These are phyloP conservation scores for Dictyostelium purpureum DNA, from an alignment of 78 protist genomes.

Conservation along the genomic window DNA sequence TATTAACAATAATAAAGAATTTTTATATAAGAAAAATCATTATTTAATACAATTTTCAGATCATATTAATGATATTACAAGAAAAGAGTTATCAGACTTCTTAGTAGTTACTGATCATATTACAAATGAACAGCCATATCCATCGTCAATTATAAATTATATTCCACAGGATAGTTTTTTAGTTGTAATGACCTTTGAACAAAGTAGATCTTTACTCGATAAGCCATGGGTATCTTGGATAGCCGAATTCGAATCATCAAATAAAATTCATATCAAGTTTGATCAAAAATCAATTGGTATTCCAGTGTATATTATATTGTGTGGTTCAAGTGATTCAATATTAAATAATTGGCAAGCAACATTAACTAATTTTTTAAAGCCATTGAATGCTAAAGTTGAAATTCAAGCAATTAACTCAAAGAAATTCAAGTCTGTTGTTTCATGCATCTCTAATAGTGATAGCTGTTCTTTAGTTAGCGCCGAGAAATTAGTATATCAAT, in stretches of 20 bases:
- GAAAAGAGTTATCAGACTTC: background rate
- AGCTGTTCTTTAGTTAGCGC: background rate
- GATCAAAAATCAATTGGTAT: background rate
- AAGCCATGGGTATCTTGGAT: conserved; percentile 36
- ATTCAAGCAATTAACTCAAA: background rate
- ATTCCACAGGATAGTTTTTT: conserved; percentile 37
- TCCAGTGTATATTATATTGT: background rate
- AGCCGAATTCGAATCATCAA: background rate
- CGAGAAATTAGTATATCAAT: conserved; percentile 1
- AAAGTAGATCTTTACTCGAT: background rate
- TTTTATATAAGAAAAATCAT: background rate
- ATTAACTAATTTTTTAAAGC: background rate
- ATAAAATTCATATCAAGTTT: conserved; percentile 7
- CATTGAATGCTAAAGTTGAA: background rate
- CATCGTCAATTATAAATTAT: conserved; percentile 12
- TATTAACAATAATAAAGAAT: background rate
- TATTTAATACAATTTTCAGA: conserved; percentile 18
- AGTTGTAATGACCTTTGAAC: conserved; percentile 18
- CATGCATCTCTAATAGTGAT: too few relatives aligned
- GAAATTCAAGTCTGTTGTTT: background rate
- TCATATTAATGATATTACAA: background rate
- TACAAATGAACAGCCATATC: background rate
- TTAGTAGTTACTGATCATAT: background rate
- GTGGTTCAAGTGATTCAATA: background rate
- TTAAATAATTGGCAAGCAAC: background rate